Evolutionary conservation across 192 early-diverging fungal genomes (phyloP).

Genomic region (Linnemannia elongata): DNA sequence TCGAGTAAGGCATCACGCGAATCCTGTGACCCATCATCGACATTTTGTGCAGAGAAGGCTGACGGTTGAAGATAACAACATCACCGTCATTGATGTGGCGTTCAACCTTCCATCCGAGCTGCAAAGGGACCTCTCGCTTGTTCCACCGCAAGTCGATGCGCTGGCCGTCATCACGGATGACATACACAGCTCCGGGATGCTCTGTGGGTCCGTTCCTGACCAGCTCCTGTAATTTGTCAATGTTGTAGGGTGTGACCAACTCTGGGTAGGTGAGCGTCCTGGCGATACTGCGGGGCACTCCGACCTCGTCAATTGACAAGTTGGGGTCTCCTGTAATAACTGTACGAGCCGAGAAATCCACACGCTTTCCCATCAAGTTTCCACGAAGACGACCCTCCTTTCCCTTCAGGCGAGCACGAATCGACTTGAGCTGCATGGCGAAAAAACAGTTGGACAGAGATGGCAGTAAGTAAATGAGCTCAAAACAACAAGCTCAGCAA

Average conservation of each 20-base stretch:
- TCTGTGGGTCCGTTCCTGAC: conserved; percentile 92
- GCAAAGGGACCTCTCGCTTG: conserved; percentile 88
- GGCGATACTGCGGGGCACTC: conserved; percentile 97
- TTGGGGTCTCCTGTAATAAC: conserved; percentile 99
- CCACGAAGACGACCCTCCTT: conserved; percentile 99
- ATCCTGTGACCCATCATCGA: conserved; percentile 99
- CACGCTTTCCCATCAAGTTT: conserved; percentile 99
- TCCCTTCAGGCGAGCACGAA: conserved; percentile 96
- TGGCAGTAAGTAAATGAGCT: not conserved
- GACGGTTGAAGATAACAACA: conserved; percentile 98
- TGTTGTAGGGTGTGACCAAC: conserved; percentile 96
- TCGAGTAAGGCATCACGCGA: conserved; percentile 99
- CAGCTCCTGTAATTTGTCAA: conserved; percentile 86
- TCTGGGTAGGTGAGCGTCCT: conserved; percentile 98
- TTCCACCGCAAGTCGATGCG: conserved; percentile 92
- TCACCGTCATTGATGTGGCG: conserved; percentile 96
- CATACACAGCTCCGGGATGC: conserved; percentile 98
- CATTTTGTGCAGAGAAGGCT: conserved; percentile 99
- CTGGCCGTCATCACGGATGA: conserved; percentile 94
- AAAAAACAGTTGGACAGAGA: conserved; percentile 3
- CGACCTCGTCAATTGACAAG: conserved; percentile 97
- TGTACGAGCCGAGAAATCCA: conserved; percentile 98
- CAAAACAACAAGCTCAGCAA: no score
- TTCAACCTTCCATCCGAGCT: conserved; percentile 94
- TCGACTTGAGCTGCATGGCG: conserved; percentile 81